Percentiles rank a stretch among this genome's conserved stretches.
These are phyloP conservation scores for Chaetoceros tenuissimus DNA, from an alignment of 108 stramenopile species.

Conservation along the genomic window DNA sequence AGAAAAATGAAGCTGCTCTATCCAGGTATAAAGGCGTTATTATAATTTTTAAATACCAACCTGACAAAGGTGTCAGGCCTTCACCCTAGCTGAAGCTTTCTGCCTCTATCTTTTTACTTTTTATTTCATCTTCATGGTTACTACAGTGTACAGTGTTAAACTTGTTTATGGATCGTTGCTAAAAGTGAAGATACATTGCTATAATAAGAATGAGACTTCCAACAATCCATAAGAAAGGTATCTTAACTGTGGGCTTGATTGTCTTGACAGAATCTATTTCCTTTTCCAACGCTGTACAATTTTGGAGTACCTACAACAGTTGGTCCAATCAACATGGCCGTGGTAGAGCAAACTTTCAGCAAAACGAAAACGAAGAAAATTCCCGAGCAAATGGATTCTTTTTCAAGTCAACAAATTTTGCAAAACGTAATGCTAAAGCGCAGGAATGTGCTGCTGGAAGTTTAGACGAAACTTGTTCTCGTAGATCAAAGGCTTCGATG, in stretches of 20 bases:
- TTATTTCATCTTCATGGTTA: no score
- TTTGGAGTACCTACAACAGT: conserved; percentile 13
- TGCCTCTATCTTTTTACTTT: no score
- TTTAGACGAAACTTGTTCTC: background rate
- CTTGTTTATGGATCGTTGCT: no score
- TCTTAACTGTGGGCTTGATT: conserved; percentile 22
- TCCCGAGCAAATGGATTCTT: background rate
- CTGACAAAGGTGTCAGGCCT: no score
- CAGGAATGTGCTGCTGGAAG: background rate
- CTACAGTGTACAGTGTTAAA: no score
- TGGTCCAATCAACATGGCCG: conserved; percentile 2
- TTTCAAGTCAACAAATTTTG: background rate
- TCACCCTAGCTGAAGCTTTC: no score
- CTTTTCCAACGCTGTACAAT: conserved; percentile 25
- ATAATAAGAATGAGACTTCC: background rate
- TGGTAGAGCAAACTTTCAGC: background rate
- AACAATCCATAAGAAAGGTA: conserved; percentile 25
- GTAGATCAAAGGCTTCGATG: background rate
- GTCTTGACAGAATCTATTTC: conserved; percentile 30
- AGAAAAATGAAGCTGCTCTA: no score
- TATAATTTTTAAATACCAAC: no score
- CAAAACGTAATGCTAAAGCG: background rate
- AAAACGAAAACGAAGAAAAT: background rate
- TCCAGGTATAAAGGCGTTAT: no score
- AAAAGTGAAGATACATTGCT: no score